phyloP scores from a whole-genome alignment of 768 basidiomycete species.

The Rhizopogon sp. region DNA sequence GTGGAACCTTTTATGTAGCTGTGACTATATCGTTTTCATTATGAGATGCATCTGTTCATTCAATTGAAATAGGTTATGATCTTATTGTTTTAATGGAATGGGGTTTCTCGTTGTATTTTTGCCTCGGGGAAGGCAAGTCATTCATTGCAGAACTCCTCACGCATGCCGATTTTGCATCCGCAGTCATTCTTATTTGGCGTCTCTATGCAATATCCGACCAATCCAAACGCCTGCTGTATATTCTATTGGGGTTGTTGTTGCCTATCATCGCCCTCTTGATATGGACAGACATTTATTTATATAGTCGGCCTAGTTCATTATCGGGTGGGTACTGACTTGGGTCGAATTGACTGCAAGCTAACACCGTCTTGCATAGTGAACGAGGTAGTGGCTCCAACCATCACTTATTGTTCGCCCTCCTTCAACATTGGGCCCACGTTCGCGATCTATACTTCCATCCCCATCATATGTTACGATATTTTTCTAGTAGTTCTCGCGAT shows the following conservation, averaged over 20 bases:
- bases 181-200: neutral
- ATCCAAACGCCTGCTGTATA: neutral
- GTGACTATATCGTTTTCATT: neutral
- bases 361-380: neutral
- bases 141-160: neutral
- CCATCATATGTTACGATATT: no score
- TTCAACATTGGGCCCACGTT: no score
- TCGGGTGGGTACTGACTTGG: neutral
- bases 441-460: no score
- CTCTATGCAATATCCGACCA: neutral
- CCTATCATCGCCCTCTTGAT: neutral
- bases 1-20: neutral
- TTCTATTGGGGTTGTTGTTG: neutral
- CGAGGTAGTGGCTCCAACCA: no score
- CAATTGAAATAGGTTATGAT: neutral
- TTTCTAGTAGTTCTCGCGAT: no score
- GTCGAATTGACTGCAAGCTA: neutral
- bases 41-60: neutral
- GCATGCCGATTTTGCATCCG: neutral
- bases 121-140: neutral
- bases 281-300: neutral
- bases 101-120: neutral
- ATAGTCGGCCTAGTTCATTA: neutral
- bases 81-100: neutral
- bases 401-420: no score